Base-by-base conservation (phyloP, 768 basidiomycete genomes). In the Boletus pseudopeckii region DNA sequence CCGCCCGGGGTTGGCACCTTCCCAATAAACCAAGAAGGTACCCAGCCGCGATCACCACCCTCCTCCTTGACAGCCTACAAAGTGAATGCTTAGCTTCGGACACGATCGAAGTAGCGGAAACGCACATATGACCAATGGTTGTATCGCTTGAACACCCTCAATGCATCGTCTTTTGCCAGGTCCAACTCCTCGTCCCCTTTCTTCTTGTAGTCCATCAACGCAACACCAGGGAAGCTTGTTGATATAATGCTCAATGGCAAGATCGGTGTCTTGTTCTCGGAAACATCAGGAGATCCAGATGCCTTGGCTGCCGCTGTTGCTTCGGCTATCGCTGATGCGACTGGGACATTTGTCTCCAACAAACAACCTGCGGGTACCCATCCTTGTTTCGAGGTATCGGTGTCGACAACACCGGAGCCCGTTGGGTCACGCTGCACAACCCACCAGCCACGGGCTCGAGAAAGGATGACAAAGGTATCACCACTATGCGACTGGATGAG, bases 351-450 rank as follows among this genome's bases (percentile, higher is more conserved):
- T 7, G 92, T 92, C 71, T 99, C 96, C 36, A 98, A 81, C 14
- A 99, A 77, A 68, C 96, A 99, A 33, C 96, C 96, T 5, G 96
- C 95, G 38, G 96, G 96, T 3, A 99, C 95, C 96, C 96, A 98
- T 50, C 94, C 93, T 64, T 94, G 92, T 68, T 89, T 89, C 40
- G 79, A 76, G 26, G 84, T 77, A 57, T 93, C 91, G 15, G 84
- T 76, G 64, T 86, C 88, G 28, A 92, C 84, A 20, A 84, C 70
- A 10, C 93, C 92, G 4, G 85, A 80, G 5, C 94, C 94, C 34
- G 83, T 84, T 30, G 89, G 89, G 70, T 99, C 97, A 33, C 90
- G 85, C 67, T 98, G 95, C 5, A 98, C 97, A 33, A 98, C 90
- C 93, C 96, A 99, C 97, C 97, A 99, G 1, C 97, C 96, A 51